Conservation (phyloP, 164 flowering plant species). For the Echeveria elegans region DNA sequence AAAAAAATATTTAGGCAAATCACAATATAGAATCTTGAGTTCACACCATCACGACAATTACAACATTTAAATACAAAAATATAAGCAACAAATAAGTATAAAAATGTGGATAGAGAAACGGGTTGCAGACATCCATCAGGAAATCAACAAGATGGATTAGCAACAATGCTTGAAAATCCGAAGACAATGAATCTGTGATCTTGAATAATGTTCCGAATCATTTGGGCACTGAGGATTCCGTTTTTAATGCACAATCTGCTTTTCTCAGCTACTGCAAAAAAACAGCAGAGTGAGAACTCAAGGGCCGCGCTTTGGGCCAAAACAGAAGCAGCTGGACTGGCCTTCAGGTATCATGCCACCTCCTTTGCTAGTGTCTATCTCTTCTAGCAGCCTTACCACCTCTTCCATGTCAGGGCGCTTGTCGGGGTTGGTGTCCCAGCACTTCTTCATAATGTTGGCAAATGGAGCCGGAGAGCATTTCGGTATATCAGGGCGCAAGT, state of each 20-base stretch:
- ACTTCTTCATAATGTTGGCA: constrained; percentile 43
- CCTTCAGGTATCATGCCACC: constrained; percentile 66
- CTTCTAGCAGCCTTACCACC: constrained; percentile 57
- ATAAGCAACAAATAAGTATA: not conserved
- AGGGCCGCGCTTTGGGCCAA: constrained; percentile 37
- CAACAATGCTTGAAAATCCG: not conserved
- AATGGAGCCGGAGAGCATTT: constrained; percentile 51
- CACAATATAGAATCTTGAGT: no score
- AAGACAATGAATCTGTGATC: not conserved
- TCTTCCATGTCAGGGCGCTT: constrained; percentile 67
- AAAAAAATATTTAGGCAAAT: no score
- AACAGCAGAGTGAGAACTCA: constrained; percentile 8
- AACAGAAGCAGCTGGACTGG: constrained; percentile 47
- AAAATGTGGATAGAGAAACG: not conserved
- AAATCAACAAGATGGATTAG: not conserved
- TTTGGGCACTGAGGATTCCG: not conserved
- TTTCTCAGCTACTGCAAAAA: not conserved
- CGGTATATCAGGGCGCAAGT: constrained; percentile 55
- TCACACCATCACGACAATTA: not conserved
- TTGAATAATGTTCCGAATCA: not conserved
- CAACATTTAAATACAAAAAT: not conserved
- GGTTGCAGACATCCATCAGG: not conserved
- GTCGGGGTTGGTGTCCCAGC: constrained; percentile 56
- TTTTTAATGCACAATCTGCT: not conserved
- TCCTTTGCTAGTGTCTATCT: constrained; percentile 52